These are phyloP conservation scores for Phaeosphaeria sp. DNA, from an alignment of 2,329 filamentous ascomycete species.

Conservation along the genomic window DNA sequence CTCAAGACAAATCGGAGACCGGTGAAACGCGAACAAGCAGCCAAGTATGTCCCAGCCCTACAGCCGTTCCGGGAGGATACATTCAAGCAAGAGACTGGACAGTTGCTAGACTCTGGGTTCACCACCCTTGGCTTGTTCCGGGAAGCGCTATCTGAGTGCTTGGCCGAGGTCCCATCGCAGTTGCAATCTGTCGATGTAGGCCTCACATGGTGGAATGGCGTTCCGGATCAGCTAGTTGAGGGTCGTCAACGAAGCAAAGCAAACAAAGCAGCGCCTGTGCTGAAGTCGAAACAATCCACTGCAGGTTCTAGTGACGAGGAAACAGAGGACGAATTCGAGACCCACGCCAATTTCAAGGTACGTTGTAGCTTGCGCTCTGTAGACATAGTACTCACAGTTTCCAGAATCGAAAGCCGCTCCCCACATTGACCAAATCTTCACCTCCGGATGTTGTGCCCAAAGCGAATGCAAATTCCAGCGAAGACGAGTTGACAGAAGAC, in stretches of 20 bases:
- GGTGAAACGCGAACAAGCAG: constrained; percentile 59
- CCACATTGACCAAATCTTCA: not conserved
- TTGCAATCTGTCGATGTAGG: constrained; percentile 23
- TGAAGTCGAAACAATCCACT: constrained; percentile 7
- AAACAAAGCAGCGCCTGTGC: constrained; percentile 6
- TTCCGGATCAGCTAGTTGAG: constrained; percentile 23
- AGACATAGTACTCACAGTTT: constrained; percentile 5
- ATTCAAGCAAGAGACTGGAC: constrained; percentile 50
- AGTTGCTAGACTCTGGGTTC: constrained; percentile 28
- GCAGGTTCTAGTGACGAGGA: constrained; percentile 34
- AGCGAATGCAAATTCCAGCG: constrained; percentile 6
- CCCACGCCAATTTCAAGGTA: constrained; percentile 41
- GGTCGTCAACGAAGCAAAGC: constrained; percentile 14
- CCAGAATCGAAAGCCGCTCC: constrained; percentile 16
- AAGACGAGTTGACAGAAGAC: constrained; percentile 38
- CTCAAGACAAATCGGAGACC: constrained; percentile 53
- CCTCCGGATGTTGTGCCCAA: not conserved
- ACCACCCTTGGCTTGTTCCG: constrained; percentile 43
- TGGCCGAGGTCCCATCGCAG: constrained; percentile 30
- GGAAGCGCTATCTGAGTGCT: constrained; percentile 39
- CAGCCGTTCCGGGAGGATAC: constrained; percentile 58
- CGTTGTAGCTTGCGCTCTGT: not conserved
- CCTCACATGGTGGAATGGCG: constrained; percentile 28
- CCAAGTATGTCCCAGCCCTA: constrained; percentile 61
- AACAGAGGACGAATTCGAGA: constrained; percentile 47